Percentiles rank a stretch among this genome's conserved stretches.
Conservation (phyloP, 2,329 filamentous ascomycete genomes). For the Colletotrichum shisoi region DNA sequence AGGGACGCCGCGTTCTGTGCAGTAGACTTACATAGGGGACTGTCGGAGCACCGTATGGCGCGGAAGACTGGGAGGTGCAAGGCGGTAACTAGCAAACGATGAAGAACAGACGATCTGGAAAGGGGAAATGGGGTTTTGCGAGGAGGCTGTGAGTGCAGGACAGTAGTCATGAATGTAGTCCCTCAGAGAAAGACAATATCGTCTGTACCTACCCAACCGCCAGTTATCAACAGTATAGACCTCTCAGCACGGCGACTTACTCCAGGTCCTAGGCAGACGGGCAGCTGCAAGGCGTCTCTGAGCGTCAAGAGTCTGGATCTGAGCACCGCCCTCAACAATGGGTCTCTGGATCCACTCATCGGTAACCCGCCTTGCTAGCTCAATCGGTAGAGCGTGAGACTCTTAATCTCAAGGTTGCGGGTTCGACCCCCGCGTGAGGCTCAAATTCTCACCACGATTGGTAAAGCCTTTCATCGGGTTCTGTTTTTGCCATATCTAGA, state of each 20-base stretch:
- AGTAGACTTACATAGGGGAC: background rate
- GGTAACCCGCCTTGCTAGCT: constrained; percentile 58
- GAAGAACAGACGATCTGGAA: background rate
- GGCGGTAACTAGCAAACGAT: background rate
- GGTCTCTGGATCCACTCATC: background rate
- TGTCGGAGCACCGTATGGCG: constrained; percentile 5
- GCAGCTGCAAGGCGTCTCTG: accelerated
- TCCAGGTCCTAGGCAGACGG: no score
- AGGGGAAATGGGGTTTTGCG: constrained; percentile 1
- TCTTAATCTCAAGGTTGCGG: constrained; percentile 56
- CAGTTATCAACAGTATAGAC: background rate
- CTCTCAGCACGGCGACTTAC: background rate
- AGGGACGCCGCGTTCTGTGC: background rate
- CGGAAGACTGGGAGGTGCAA: background rate
- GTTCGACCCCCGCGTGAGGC: constrained; percentile 44
- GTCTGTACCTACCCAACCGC: background rate
- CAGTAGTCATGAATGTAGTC: constrained; percentile 9
- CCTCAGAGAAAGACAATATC: background rate
- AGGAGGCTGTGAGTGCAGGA: constrained; percentile 19
- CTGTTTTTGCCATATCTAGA: background rate
- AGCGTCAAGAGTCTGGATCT: background rate
- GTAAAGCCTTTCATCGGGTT: background rate
- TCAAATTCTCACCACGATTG: constrained; percentile 40
- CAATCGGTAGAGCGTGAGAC: constrained; percentile 79
- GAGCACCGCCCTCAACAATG: background rate